Evolutionary conservation across 2,329 filamentous ascomycete genomes (phyloP).

Genomic region (Immersiporthe knoxdaviesiana): DNA sequence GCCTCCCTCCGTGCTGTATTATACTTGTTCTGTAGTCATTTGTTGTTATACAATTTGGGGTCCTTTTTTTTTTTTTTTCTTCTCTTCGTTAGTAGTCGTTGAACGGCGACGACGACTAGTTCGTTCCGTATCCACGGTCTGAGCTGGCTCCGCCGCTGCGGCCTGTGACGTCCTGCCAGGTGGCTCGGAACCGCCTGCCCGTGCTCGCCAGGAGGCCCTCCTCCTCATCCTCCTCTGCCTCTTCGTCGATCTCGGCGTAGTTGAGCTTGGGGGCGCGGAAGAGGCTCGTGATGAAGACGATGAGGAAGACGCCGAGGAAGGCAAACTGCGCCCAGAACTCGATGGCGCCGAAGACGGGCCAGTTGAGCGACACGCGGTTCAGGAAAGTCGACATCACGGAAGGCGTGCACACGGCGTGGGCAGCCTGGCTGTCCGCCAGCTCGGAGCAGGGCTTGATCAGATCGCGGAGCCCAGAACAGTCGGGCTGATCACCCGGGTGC

Average conservation of each 20-base stretch:
- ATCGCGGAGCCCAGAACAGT: conserved; percentile 73
- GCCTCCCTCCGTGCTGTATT: not conserved
- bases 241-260: conserved; percentile 78
- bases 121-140: conserved; percentile 21
- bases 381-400: conserved; percentile 90
- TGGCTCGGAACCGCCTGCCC: conserved; percentile 78
- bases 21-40: not conserved
- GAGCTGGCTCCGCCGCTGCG: conserved; percentile 35
- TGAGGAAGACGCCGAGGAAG: conserved; percentile 81
- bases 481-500: conserved; percentile 67
- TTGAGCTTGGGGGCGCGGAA: conserved; percentile 81
- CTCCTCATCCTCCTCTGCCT: conserved; percentile 90
- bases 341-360: conserved; percentile 91
- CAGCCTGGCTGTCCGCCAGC: conserved; percentile 68
- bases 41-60: conserved; percentile 9
- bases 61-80: not conserved
- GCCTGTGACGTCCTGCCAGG: conserved; percentile 86
- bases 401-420: conserved; percentile 83
- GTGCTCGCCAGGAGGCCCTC: conserved; percentile 88
- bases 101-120: conserved; percentile 11
- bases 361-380: conserved; percentile 90
- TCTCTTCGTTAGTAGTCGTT: not conserved
- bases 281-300: conserved; percentile 78
- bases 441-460: conserved; percentile 85
- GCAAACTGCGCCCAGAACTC: conserved; percentile 96